Base-by-base conservation (phyloP, 768 basidiomycete species). In the Leucocoprinus birnbaumii region DNA sequence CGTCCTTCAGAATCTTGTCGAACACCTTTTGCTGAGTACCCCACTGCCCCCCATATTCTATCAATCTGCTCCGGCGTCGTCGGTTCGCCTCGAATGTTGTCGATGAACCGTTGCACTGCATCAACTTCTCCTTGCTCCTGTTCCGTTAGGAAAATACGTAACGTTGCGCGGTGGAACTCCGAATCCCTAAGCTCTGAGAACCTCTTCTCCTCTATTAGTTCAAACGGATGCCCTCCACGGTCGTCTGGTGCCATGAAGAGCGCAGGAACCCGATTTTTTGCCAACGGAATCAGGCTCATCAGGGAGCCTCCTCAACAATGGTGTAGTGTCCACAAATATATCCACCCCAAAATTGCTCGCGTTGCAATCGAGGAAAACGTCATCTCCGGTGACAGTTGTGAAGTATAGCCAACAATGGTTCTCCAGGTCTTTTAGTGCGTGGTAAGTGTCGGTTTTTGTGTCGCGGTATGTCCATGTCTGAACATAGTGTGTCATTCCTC, bases 361-460 rank as follows among this genome's bases (percentile, higher is more conserved):
- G 35, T 61, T 65, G 43, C 68, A 67, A 45, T 80, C 76, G 24
- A 80, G 62, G 19, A 64, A 62, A n/a, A 78, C 54, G n/a, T 74
- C 69, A 42, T 78, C 71, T 1, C 74, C 77, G 1, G 64, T 60
- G 1, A 74, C 53, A 1, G 73, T 77, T 3, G 61, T 73, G 67
- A 80, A 78, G 58, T 76, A 80, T 7, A 79, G 65, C 76, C 78
- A 79, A 58, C 78, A 78, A 55, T 79, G 78, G 16, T 79, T 71
- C 27, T 72, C 55, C 1, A 75, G 73, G 55, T 77, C 71, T 42
- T 78, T 75, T 1, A 55, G 67, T 54, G 42, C 61, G 62, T 61
- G 70, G 76, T 2, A 67, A 66, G 7, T 78, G 61, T 38, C 63
- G 62, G 59, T 77, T 73, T 44, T 69, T 63, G 5, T 27, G 35